A percentile compares a stretch with the other conserved stretches of the same genome.
Conservation (phyloP, 2,329 filamentous ascomycete species). For the Salinomyces thailandicus region DNA sequence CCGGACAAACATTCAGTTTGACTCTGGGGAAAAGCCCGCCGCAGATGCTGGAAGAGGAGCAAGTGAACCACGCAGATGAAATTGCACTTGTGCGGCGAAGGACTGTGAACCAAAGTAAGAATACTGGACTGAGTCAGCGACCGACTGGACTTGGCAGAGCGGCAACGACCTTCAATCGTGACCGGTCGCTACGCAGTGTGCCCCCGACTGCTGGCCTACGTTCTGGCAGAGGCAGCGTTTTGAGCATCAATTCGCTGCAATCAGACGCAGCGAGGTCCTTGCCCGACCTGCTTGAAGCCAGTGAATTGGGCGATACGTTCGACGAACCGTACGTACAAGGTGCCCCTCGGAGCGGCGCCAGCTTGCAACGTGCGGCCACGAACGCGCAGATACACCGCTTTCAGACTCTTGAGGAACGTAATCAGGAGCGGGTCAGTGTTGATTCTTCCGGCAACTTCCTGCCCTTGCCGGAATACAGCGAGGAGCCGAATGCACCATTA, state of each 20-base stretch:
- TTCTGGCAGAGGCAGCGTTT: constrained; percentile 14
- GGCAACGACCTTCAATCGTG: constrained; percentile 21
- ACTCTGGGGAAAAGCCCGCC: constrained; percentile 27
- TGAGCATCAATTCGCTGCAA: constrained; percentile 18
- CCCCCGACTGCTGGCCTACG: constrained; percentile 10
- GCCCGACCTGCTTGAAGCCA: constrained; percentile 23
- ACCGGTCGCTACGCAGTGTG: constrained; percentile 6
- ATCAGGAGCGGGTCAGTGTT: constrained; percentile 30
- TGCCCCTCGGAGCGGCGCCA: constrained; percentile 24
- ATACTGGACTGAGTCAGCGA: constrained; percentile 21
- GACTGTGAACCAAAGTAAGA: constrained; percentile 27
- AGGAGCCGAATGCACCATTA: constrained; percentile 39
- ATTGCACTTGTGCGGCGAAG: constrained; percentile 26
- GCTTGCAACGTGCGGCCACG: constrained; percentile 36
- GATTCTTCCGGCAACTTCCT: constrained; percentile 77
- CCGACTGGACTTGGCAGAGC: constrained; percentile 24
- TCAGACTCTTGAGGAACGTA: constrained; percentile 46
- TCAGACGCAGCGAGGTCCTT: constrained; percentile 20
- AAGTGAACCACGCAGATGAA: constrained; percentile 25
- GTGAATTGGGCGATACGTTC: constrained; percentile 13
- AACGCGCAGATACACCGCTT: constrained; percentile 62
- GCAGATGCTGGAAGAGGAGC: constrained; percentile 24
- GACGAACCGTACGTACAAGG: constrained; percentile 27
- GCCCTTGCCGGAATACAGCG: constrained; percentile 66
- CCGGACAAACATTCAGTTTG: constrained; percentile 27